Evolutionary conservation across 805 yeast species (phyloP).

Genomic region (Ogataea philodendri): DNA sequence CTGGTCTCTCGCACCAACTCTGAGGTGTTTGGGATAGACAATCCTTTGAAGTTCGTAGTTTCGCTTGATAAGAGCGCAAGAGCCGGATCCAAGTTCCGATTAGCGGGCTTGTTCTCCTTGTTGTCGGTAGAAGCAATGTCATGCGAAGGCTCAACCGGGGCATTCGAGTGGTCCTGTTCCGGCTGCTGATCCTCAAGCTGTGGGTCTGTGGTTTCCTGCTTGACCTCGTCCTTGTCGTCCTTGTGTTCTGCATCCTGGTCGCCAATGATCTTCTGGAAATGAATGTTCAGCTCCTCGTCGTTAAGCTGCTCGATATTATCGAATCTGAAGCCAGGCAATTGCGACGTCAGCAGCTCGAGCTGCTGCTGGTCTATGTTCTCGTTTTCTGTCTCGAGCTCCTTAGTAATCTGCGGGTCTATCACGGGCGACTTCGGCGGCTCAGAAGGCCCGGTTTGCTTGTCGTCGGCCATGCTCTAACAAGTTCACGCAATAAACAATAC

Average conservation of each 20-base stretch:
- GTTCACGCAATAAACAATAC: conserved; percentile 9
- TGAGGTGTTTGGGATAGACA: conserved; percentile 35
- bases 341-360: conserved; percentile 27
- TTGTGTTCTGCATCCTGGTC: conserved; percentile 9
- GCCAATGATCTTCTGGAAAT: conserved; percentile 28
- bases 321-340: conserved; percentile 26
- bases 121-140: conserved; percentile 1
- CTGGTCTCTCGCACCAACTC: conserved; percentile 30
- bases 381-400: conserved; percentile 16
- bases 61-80: conserved; percentile 11
- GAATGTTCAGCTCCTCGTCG: conserved; percentile 31
- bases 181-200: too few relatives aligned
- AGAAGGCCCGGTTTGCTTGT: conserved; percentile 2
- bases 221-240: conserved; percentile 4
- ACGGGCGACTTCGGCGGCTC: conserved; percentile 9
- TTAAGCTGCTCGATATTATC: conserved; percentile 26
- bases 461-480: conserved; percentile 3
- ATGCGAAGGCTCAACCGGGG: too few relatives aligned
- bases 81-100: conserved; percentile 12
- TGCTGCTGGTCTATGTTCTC: conserved; percentile 10
- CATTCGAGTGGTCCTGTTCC: conserved; percentile 3
- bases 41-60: conserved; percentile 31
- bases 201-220: too few relatives aligned
- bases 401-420: conserved; percentile 15
- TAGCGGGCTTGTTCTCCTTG: conserved; percentile 11